A percentile compares a stretch with the other conserved stretches of the same genome.
phyloP scores from a whole-genome alignment of 2,329 filamentous ascomycete genomes.

The Boeremia lycopersici region DNA sequence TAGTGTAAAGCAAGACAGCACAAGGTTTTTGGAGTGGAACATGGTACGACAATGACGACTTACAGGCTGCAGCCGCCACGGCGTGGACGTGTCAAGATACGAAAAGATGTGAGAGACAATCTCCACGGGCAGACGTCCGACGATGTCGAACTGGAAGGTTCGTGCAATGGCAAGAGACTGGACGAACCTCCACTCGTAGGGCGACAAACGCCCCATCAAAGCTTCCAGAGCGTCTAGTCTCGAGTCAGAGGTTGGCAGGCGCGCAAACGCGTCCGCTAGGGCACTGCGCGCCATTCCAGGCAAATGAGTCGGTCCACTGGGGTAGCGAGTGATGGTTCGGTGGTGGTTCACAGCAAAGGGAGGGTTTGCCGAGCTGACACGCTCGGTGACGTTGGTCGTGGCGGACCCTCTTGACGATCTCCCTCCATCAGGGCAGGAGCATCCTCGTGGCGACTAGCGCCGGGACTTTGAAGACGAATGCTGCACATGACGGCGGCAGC shows the following conservation, averaged over 20 bases:
- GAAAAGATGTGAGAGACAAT: slow-evolving; percentile 44
- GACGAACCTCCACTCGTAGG: slow-evolving; percentile 40
- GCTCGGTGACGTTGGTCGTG: neutral
- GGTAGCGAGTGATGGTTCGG: neutral
- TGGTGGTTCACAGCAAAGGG: neutral
- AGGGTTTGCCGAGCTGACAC: slow-evolving; percentile 4
- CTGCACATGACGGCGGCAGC: slow-evolving; percentile 11
- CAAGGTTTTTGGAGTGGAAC: neutral
- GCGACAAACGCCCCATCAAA: slow-evolving; percentile 32
- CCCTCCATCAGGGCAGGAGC: slow-evolving; percentile 1
- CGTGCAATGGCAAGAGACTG: slow-evolving; percentile 22
- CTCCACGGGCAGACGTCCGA: slow-evolving; percentile 47
- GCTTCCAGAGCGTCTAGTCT: slow-evolving; percentile 31
- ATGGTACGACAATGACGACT: slow-evolving; percentile 5
- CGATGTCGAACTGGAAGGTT: slow-evolving; percentile 42
- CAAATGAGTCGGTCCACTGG: neutral
- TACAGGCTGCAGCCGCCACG: slow-evolving; percentile 39
- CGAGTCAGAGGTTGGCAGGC: slow-evolving; percentile 19
- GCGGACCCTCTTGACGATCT: slow-evolving; percentile 12
- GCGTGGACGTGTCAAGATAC: slow-evolving; percentile 38
- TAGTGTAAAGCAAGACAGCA: neutral
- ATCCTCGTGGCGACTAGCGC: slow-evolving; percentile 16
- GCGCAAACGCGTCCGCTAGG: slow-evolving; percentile 22
- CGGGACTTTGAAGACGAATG: slow-evolving; percentile 7
- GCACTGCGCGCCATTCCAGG: slow-evolving; percentile 2